Conservation (phyloP, 139 green algal species). For the Coelastrella sp. region DNA sequence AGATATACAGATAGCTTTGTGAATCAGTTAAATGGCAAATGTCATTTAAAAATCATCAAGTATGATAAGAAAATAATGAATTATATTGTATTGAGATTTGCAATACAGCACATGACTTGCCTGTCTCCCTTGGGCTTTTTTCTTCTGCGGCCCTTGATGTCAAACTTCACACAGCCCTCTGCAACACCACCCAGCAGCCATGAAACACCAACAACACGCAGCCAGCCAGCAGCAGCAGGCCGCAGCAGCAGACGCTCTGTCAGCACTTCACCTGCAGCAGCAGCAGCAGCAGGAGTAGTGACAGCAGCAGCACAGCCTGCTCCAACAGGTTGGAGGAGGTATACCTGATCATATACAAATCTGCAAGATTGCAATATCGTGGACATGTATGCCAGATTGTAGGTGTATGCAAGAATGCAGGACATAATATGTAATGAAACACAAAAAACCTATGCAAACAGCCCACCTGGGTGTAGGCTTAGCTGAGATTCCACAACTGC, state of each 20-base stretch:
- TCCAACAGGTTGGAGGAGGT: no score
- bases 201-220: conserved; percentile 71
- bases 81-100: background rate
- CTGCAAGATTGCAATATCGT: no score
- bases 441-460: background rate
- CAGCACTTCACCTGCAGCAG: conserved; percentile 49
- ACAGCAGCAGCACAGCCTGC: background rate
- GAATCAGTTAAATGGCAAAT: no score
- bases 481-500: conserved; percentile 17
- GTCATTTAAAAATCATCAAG: no score
- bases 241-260: conserved; percentile 69
- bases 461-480: conserved; percentile 36
- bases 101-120: conserved; percentile 14
- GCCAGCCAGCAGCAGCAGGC: conserved; percentile 63
- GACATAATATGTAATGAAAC: background rate
- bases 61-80: no score
- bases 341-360: no score
- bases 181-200: conserved; percentile 76
- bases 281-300: background rate
- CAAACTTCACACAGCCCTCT: conserved; percentile 63
- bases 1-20: no score
- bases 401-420: background rate
- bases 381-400: no score
- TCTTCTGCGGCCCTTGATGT: conserved; percentile 52
- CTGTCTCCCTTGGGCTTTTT: conserved; percentile 65